Percentiles rank a stretch among this genome's conserved stretches.
These are phyloP conservation scores for Gentiana dahurica DNA, from an alignment of 257 asterid species.

Conservation along the genomic window DNA sequence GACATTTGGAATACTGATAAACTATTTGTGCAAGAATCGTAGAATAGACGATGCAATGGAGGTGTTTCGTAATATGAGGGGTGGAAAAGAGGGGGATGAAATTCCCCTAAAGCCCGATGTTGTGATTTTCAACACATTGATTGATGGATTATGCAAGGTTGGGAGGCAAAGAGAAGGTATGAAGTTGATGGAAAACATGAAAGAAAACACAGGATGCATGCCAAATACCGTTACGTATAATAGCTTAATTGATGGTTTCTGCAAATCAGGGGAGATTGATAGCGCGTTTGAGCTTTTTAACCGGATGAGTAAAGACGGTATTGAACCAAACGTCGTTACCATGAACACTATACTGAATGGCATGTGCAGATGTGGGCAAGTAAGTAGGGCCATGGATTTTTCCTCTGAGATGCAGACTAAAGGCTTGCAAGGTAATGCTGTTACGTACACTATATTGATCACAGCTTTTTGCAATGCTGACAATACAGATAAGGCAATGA, in stretches of 20 bases:
- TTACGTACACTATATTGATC: slow-evolving; percentile 53
- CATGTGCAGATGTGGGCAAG: slow-evolving; percentile 58
- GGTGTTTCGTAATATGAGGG: slow-evolving; percentile 50
- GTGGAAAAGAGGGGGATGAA: slow-evolving; percentile 25
- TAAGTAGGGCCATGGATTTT: slow-evolving; percentile 46
- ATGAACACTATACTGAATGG: slow-evolving; percentile 54
- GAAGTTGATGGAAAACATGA: slow-evolving; percentile 56
- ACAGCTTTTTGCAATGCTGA: slow-evolving; percentile 60
- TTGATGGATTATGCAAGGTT: slow-evolving; percentile 76
- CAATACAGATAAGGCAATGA: slow-evolving; percentile 63
- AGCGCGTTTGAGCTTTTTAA: slow-evolving; percentile 47
- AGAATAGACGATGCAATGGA: slow-evolving; percentile 69
- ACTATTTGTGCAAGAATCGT: slow-evolving; percentile 47
- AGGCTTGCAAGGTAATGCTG: slow-evolving; percentile 46
- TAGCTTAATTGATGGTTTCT: slow-evolving; percentile 62
- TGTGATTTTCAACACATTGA: slow-evolving; percentile 55
- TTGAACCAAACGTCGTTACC: slow-evolving; percentile 37
- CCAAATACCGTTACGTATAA: slow-evolving; percentile 50
- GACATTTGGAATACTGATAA: slow-evolving; percentile 62
- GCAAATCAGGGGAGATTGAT: slow-evolving; percentile 66
- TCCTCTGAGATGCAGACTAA: slow-evolving; percentile 36
- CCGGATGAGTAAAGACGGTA: slow-evolving; percentile 40
- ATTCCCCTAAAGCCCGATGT: slow-evolving; percentile 43
- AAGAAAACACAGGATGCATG: slow-evolving; percentile 20
- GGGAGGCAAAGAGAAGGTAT: slow-evolving; percentile 79